Evolutionary conservation across 2,329 filamentous ascomycete genomes (phyloP), one percentile per base, ranked within the genome.

Genomic region (Colletotrichum sp.): DNA sequence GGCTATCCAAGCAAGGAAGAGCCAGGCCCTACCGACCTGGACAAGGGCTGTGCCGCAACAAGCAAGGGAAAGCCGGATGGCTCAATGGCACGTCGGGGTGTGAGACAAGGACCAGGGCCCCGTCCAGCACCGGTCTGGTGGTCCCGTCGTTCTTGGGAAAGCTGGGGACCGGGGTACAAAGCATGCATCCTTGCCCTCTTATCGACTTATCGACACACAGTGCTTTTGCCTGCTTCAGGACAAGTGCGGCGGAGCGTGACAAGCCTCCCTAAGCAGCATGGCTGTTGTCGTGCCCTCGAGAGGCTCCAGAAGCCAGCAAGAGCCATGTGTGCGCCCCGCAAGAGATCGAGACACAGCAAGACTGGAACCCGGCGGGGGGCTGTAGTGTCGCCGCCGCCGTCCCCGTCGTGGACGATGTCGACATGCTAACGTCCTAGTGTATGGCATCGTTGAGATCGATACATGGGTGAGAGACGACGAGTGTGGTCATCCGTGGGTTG

Each of bases 21-120:
- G 74, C 73, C 70, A 65, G 36, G 70, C 48, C 26, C 55, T 72
- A 56, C 61, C 66, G 32, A 58, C 66, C 34, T 38, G 60, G 52
- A 43, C 62, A 62, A 62, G 56, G 72, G 72, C 72, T 72, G 75
- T 76, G 68, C 75, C 64, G 75, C 75, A 77, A 67, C 55, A 71
- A 77, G 58, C 62, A 75, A 76, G 75, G 75, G 73, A 76, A 73
- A 36, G 58, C 72, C 72, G 30, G 75, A 32, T 68, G 66, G 74
- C 60, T 73, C 66, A 76, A 70, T 73, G 70, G 65, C 70, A 76
- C 56, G 70, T 69, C 48, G 58, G 65, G 68, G 64, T 34, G 67
- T 69, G 48, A 76, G 75, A 76, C 75, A 76, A 65, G 73, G 72
- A 73, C 68, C 73, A 66, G 61, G 68, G 15, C 69, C 30, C 62